Evolutionary conservation across 495 filamentous ascomycete species (phyloP).

Genomic region (Trichocladium antarcticum): DNA sequence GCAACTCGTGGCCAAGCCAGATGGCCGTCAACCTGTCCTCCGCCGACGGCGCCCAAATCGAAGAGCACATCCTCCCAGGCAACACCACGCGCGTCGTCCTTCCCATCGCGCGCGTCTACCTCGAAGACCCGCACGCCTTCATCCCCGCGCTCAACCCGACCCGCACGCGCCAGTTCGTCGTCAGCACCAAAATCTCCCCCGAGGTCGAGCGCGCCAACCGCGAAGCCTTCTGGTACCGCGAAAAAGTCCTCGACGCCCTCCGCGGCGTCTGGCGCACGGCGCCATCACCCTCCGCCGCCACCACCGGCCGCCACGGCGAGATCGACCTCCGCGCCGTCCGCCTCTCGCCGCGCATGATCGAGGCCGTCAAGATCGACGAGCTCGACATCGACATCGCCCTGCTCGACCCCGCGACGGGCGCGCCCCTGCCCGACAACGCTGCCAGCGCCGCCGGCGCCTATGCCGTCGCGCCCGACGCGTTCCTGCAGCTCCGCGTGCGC

Average conservation of each 20-base stretch:
- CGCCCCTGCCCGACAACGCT: background rate
- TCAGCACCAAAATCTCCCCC: constrained; percentile 67
- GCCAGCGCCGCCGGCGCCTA: background rate
- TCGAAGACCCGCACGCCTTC: constrained; percentile 61
- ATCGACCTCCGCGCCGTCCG: constrained; percentile 67
- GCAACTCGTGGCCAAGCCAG: constrained; percentile 76
- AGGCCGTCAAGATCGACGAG: constrained; percentile 72
- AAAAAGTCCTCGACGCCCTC: constrained; percentile 64
- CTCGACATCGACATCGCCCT: constrained; percentile 55
- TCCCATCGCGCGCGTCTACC: constrained; percentile 62
- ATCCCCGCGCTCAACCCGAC: constrained; percentile 73
- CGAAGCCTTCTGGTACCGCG: constrained; percentile 88
- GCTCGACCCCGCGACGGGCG: constrained; percentile 20
- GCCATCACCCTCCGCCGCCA: constrained; percentile 41
- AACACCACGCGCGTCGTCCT: constrained; percentile 67
- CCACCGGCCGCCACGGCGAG: constrained; percentile 47
- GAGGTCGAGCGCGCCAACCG: constrained; percentile 67
- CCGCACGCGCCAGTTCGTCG: constrained; percentile 75
- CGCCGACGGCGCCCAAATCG: constrained; percentile 26
- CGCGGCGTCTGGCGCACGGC: constrained; percentile 54
- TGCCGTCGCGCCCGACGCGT: constrained; percentile 54
- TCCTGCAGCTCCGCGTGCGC: constrained; percentile 55
- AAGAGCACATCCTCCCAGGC: constrained; percentile 60
- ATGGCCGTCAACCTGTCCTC: constrained; percentile 48
- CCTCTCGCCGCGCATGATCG: constrained; percentile 67